Evolutionary conservation across 768 basidiomycete species (phyloP), one percentile per base, ranked within the genome.

Genomic region (Lactarius sp.): DNA sequence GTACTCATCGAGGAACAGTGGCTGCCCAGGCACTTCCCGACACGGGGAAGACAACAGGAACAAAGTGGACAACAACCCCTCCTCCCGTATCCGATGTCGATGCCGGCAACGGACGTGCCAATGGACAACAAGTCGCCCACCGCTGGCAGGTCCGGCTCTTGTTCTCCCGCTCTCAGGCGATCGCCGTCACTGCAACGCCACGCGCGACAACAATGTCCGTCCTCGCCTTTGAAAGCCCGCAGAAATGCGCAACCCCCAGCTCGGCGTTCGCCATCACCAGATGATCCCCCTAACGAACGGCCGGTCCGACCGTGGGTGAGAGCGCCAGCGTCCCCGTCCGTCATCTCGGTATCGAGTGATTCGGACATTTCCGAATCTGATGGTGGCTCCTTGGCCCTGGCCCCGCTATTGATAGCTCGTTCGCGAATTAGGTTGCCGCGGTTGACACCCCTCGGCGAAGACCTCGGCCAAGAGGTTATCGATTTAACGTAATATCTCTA

Each of bases 331-430:
- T 18, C 60, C 6, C 66, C 69, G 10, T 41, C 44, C 4, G 63
- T 78, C 27, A 75, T 80, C 33, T 72, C 75, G 14, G 74, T 80
- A 6, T 79, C 77, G 3, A 78, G 76, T 62, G 78, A 76, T 27
- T 75, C 75, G 4, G 59, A 47, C 37, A 16, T 77, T 77, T 22
- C 20, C 9, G 69, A 66, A 3, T 41, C 44, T 9, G 33, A 31
- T 66, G 41, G 27, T 58, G 33, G 2, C 46, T 66, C 8, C 36
- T 50, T 39, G 67, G n/a, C 56, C 20, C 8, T 58, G 10, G 65
- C 71, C 20, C 73, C 74, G 1, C 57, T 75, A 33, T 60, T 72
- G 42, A 60, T 70, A 20, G 74, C 73, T 13, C 70, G 65, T 49
- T 66, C 69, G 33, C 68, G 61, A 55, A 58, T 62, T 13, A 46